Conservation (phyloP, 2,329 filamentous ascomycete genomes). For the Penicillium rolfsii region DNA sequence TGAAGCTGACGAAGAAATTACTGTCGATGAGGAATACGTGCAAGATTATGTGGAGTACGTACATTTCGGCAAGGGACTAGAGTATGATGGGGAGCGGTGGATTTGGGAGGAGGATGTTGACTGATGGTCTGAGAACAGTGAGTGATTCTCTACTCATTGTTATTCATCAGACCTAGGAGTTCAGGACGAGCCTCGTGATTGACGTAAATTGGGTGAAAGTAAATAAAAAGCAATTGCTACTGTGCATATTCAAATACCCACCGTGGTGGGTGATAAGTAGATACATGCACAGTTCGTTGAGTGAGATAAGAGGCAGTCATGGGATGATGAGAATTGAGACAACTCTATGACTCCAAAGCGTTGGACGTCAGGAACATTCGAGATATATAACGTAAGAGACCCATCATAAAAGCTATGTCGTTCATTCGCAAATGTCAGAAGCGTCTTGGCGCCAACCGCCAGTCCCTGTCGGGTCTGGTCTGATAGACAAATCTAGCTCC, state of each 20-base stretch:
- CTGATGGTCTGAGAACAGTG: not conserved
- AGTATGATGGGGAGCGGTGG: not conserved
- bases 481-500: constrained; percentile 8
- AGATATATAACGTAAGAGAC: constrained; percentile 6
- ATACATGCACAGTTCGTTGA: not conserved
- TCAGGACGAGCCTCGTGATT: too few species aligned
- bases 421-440: not conserved
- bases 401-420: not conserved
- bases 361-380: not conserved
- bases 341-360: not conserved
- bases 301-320: not conserved
- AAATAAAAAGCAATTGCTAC: not conserved
- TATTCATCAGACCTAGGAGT: not conserved
- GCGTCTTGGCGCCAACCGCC: not conserved
- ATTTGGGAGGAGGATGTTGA: not conserved
- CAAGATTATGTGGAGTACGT: not conserved
- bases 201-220: not conserved
- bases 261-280: not conserved
- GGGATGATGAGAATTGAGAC: not conserved
- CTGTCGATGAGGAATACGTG: not conserved
- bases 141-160: not conserved
- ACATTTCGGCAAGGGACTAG: not conserved
- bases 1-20: not conserved
- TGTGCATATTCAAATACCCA: not conserved
- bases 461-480: not conserved